Evolutionary conservation across 768 basidiomycete genomes (phyloP), one percentile per base, ranked within the genome.

Genomic region (Hortiboletus campestris): DNA sequence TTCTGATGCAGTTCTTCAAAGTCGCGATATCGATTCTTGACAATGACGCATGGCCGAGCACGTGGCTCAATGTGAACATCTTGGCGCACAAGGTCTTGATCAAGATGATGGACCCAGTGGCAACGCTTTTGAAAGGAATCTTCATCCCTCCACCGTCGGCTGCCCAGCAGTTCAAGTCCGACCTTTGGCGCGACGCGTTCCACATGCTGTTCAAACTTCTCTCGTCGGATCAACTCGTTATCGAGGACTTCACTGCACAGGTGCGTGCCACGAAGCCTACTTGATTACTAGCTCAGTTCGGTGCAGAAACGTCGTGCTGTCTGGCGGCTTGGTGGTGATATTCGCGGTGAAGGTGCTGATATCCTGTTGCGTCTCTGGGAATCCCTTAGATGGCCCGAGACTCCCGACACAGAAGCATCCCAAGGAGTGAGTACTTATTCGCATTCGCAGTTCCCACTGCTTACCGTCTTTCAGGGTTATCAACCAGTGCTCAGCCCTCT

Each of bases 201-300:
- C 78, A 82, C 49, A 88, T 94, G 80, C 76, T 97, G 10, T 79
- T 98, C 61, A 88, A 86, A 57, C 77, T 97, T 34, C 76, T 96
- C 29, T 89, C 92, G 6, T 96, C 93, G 4, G 91, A 95, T 45
- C 92, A 94, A 54, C 80, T 98, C 17, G 85, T 92, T 16, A 94
- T 98, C 46, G 96, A 98, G 69, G 93, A 98, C 58, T 94, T 95
- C 59, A 92, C 86, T 64, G 91, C 94, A 2, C 96, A 96, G 82
- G 92, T 89, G 55, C 36, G 75, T 58, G 42, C 16, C 35, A 14
- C 19, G 52, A 11, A 31, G 48, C 29, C 52, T 56, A 28, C n/a
- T 32, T 34, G 19, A 52, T 53, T 22, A 39, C 31, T 13, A 42
- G 35, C 55, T 63, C 19, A 59, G 32, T 49, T 49, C 13, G 44